These are phyloP conservation scores for Sporopachydermia cereana DNA, from an alignment of 1,139 yeast species.

Conservation along the genomic window DNA sequence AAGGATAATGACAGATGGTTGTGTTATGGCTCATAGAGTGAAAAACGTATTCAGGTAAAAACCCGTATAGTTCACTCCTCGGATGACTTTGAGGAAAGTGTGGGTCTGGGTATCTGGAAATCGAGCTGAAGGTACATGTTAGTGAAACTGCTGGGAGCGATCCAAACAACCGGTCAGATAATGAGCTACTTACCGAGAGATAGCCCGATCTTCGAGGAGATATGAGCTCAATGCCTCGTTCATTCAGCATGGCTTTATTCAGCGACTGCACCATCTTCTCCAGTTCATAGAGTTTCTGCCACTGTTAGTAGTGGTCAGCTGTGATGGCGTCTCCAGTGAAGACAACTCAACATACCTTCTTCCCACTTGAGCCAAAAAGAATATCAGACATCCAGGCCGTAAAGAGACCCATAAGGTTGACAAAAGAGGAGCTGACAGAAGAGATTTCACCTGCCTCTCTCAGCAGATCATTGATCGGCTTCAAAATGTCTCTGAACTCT, in stretches of 20 bases:
- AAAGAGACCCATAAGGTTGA: constrained; percentile 34
- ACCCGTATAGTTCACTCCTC: too few species aligned
- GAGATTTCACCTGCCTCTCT: constrained; percentile 31
- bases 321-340: too few species aligned
- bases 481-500: constrained; percentile 33
- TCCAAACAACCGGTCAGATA: too few species aligned
- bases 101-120: not conserved
- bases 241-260: constrained; percentile 26
- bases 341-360: constrained; percentile 10
- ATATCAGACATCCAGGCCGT: constrained; percentile 29
- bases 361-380: constrained; percentile 16
- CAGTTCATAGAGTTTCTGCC: constrained; percentile 27
- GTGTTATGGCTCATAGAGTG: too few species aligned
- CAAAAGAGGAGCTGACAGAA: constrained; percentile 27
- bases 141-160: too few species aligned
- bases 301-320: too few species aligned
- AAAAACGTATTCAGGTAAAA: too few species aligned
- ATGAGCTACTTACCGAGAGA: constrained; percentile 36
- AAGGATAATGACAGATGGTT: too few species aligned
- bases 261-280: constrained; percentile 34
- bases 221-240: constrained; percentile 31
- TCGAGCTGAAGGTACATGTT: too few species aligned
- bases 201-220: constrained; percentile 48
- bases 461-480: constrained; percentile 34
- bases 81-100: not conserved